Conservation (phyloP, 805 yeast genomes). For the Wickerhamiella azymoides region DNA sequence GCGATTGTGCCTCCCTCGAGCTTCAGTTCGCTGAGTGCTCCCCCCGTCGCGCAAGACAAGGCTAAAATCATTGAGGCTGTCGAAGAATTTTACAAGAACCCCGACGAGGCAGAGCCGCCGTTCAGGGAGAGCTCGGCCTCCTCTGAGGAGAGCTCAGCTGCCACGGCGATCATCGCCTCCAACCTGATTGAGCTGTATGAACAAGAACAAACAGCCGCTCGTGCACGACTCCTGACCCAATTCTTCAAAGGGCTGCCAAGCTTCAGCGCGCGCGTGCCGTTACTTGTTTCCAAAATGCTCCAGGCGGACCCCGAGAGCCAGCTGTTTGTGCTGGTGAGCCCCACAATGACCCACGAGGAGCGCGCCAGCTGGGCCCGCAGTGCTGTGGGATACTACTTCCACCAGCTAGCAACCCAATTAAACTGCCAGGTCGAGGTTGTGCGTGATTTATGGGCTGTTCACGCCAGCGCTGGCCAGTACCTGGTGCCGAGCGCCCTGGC, state of each 20-base stretch:
- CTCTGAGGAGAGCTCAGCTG: too few relatives aligned
- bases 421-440: constrained; percentile 58
- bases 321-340: constrained; percentile 1
- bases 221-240: not conserved
- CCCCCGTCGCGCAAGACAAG: constrained; percentile 8
- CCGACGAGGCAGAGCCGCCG: constrained; percentile 8
- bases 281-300: not conserved
- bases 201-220: too few relatives aligned
- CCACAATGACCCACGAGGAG: constrained; percentile 7
- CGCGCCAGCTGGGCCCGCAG: constrained; percentile 2
- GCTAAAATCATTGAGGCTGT: not conserved
- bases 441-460: constrained; percentile 45
- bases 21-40: constrained; percentile 18
- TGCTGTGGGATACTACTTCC: constrained; percentile 19
- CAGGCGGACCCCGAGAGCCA: constrained; percentile 3
- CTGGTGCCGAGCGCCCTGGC: constrained; percentile 63
- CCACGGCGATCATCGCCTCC: constrained; percentile 20
- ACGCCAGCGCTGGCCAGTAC: constrained; percentile 37
- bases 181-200: not conserved
- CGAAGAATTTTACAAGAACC: not conserved
- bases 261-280: not conserved
- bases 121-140: constrained; percentile 15
- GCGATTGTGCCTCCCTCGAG: constrained; percentile 41
- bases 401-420: constrained; percentile 29
- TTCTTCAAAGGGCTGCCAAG: constrained; percentile 3